phyloP scores from a whole-genome alignment of 2,329 filamentous ascomycete genomes.

The Colletotrichum plurivorum region DNA sequence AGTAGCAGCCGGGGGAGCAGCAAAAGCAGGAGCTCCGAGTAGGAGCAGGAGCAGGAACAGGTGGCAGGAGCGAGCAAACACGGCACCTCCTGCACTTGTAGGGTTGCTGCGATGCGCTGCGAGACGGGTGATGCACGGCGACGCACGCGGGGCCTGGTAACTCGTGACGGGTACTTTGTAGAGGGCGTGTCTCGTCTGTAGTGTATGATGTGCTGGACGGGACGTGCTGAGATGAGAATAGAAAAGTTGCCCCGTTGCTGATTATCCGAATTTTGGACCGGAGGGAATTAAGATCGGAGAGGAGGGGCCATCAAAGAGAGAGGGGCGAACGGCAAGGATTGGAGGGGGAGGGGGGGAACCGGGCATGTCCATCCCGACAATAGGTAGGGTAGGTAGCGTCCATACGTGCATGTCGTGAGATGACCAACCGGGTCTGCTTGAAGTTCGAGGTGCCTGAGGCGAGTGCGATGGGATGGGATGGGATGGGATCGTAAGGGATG shows the following conservation, averaged over 20 bases:
- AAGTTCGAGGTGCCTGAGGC: conserved; percentile 7
- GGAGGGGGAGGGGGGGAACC: conserved; percentile 5
- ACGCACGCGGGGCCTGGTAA: background rate
- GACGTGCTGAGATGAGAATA: conserved; percentile 32
- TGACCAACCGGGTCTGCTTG: conserved; percentile 23
- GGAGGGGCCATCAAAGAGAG: background rate
- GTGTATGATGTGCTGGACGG: conserved; percentile 16
- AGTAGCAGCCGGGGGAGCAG: background rate
- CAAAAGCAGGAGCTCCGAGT: background rate
- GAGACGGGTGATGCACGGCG: too few relatives aligned
- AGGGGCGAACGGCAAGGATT: conserved; percentile 26
- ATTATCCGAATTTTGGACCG: conserved; percentile 28
- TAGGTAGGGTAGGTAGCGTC: background rate
- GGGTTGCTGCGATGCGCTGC: too few relatives aligned
- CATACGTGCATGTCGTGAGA: conserved; percentile 2
- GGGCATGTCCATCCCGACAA: conserved; percentile 32
- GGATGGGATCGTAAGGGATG: too few relatives aligned
- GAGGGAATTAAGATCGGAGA: conserved; percentile 36
- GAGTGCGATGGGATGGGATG: background rate
- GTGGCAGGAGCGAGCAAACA: conserved; percentile 24
- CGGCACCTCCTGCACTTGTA: conserved; percentile 10
- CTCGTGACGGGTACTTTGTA: background rate
- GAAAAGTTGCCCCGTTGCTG: conserved; percentile 31
- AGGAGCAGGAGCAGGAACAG: conserved; percentile 5
- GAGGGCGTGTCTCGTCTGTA: conserved; percentile 14